Evolutionary conservation across 345 rosid species (phyloP).

Genomic region (Eucalyptus grandis): DNA sequence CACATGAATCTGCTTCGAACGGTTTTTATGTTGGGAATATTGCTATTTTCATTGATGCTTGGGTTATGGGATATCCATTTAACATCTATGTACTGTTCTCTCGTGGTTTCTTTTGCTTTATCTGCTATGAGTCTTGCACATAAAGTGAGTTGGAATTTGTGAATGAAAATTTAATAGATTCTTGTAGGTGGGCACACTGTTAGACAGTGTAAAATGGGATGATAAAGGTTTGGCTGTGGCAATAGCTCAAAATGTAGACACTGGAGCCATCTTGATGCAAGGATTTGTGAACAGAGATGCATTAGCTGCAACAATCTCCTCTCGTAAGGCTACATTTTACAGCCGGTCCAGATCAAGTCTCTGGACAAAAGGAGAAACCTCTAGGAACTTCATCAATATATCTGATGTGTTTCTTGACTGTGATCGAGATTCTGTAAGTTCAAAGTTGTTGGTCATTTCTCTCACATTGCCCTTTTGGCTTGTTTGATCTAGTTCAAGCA

Average conservation of each 20-base stretch:
- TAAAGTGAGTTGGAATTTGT: neutral
- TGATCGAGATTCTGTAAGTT: slow-evolving; percentile 75
- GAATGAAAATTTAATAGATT: neutral
- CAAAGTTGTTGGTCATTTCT: neutral
- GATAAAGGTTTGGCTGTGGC: slow-evolving; percentile 92
- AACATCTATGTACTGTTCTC: neutral
- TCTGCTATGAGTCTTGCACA: neutral
- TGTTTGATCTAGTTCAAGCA: neutral
- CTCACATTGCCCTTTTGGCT: neutral
- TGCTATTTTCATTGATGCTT: neutral
- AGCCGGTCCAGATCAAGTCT: slow-evolving; percentile 78
- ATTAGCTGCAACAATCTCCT: slow-evolving; percentile 50
- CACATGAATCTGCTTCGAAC: neutral
- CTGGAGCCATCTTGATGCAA: slow-evolving; percentile 91
- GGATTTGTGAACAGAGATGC: slow-evolving; percentile 85
- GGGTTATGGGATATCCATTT: neutral
- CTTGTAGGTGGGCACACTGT: slow-evolving; percentile 51
- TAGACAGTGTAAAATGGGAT: slow-evolving; percentile 88
- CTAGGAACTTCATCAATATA: slow-evolving; percentile 73
- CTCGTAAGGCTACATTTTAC: slow-evolving; percentile 82
- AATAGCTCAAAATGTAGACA: slow-evolving; percentile 87
- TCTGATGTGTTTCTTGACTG: slow-evolving; percentile 72
- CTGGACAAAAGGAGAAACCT: slow-evolving; percentile 94
- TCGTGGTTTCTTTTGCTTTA: neutral
- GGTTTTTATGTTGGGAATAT: neutral